A percentile compares a stretch with the other conserved stretches of the same genome.
Conservation (phyloP, 2,329 filamentous ascomycete species). For the Aureobasidium sp. region DNA sequence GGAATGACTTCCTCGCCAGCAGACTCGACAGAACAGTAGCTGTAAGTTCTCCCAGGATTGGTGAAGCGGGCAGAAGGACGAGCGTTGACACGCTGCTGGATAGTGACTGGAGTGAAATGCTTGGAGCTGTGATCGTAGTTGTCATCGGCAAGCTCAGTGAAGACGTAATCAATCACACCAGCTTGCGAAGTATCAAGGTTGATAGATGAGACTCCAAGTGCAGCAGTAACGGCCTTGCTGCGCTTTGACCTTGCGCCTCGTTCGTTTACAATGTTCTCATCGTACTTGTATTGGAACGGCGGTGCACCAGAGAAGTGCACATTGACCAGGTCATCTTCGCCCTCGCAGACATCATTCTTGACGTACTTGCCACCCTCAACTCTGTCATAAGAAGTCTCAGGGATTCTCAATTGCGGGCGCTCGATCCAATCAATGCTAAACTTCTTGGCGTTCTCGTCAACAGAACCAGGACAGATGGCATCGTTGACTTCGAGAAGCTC, state of each 20-base stretch:
- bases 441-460: constrained; percentile 64
- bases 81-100: constrained; percentile 79
- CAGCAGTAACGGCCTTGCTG: constrained; percentile 68
- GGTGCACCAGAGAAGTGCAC: constrained; percentile 65
- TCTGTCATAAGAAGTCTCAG: constrained; percentile 56
- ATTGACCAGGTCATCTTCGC: constrained; percentile 85
- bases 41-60: constrained; percentile 87
- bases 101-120: constrained; percentile 57
- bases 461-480: constrained; percentile 69
- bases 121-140: constrained; percentile 71
- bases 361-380: constrained; percentile 50
- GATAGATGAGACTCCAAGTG: constrained; percentile 68
- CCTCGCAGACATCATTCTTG: constrained; percentile 85
- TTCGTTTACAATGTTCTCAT: constrained; percentile 64
- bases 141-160: constrained; percentile 73
- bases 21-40: constrained; percentile 83
- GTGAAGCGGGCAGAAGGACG: constrained; percentile 75
- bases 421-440: constrained; percentile 85
- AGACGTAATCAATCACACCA: constrained; percentile 79
- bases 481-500: constrained; percentile 73
- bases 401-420: constrained; percentile 60
- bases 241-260: constrained; percentile 59
- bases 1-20: constrained; percentile 76
- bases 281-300: constrained; percentile 78
- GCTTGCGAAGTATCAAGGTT: constrained; percentile 79